These are phyloP conservation scores for Neonectria punicea DNA, from an alignment of 2,329 filamentous ascomycete genomes.

Conservation along the genomic window DNA sequence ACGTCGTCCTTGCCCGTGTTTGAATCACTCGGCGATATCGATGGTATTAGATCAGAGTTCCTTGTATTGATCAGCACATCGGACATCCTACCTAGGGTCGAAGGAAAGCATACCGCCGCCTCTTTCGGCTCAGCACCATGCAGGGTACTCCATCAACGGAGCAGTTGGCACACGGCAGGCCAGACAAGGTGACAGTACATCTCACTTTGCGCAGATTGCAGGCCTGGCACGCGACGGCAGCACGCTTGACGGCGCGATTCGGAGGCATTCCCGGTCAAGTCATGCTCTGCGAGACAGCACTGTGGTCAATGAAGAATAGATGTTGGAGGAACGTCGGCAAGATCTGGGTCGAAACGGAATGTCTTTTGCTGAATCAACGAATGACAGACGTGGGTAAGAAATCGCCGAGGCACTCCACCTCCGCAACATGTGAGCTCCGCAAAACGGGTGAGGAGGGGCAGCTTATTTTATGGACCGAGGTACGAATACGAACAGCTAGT, in stretches of 20 bases:
- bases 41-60: background rate
- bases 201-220: constrained; percentile 39
- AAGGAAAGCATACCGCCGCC: constrained; percentile 2
- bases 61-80: background rate
- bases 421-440: too few species aligned
- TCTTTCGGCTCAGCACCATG: constrained; percentile 25
- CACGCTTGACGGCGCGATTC: background rate
- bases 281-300: too few species aligned
- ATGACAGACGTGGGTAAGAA: too few species aligned
- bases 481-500: too few species aligned
- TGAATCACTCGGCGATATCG: background rate
- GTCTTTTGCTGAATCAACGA: too few species aligned
- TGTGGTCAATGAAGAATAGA: too few species aligned
- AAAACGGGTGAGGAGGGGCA: too few species aligned
- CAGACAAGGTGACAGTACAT: constrained; percentile 36
- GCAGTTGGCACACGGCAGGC: constrained; percentile 39
- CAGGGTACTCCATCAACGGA: constrained; percentile 32
- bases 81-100: background rate
- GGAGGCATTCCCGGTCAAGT: background rate
- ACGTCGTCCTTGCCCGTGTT: background rate
- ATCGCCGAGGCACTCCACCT: too few species aligned
- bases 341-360: too few species aligned
- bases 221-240: constrained; percentile 33
- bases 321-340: too few species aligned
- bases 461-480: too few species aligned